These are phyloP conservation scores for Phytophthora fragariaefolia DNA, from an alignment of 352 stramenopile genomes.

Conservation along the genomic window DNA sequence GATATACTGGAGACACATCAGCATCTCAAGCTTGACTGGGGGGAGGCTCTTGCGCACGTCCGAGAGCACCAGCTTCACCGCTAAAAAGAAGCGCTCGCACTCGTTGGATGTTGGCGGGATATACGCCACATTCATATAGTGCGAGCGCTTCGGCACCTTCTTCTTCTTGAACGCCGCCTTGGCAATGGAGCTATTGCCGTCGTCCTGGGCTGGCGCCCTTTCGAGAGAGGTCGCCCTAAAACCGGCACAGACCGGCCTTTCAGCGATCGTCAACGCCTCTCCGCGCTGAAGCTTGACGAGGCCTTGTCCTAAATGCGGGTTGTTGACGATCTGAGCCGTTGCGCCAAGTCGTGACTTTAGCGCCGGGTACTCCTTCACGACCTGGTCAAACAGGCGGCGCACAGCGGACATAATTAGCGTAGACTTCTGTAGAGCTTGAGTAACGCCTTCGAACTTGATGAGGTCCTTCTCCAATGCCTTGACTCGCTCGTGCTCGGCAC, in stretches of 20 bases:
- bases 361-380: slow-evolving; percentile 10
- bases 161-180: slow-evolving; percentile 17
- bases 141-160: neutral
- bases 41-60: slow-evolving; percentile 8
- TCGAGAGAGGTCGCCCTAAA: neutral
- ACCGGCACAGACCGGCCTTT: neutral
- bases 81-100: slow-evolving; percentile 29
- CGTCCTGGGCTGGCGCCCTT: neutral
- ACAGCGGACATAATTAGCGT: no score
- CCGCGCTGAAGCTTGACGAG: slow-evolving; percentile 6
- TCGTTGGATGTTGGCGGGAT: slow-evolving; percentile 22
- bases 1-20: slow-evolving; percentile 2
- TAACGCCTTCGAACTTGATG: no score
- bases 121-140: slow-evolving; percentile 1
- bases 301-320: neutral
- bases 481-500: no score
- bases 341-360: neutral
- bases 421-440: no score
- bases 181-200: slow-evolving; percentile 6
- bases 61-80: slow-evolving; percentile 17
- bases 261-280: neutral
- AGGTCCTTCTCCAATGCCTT: no score
- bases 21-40: neutral
- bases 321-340: neutral
- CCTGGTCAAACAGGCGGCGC: neutral